phyloP scores from a whole-genome alignment of 495 filamentous ascomycete species.

The Hyaloscypha bicolor region DNA sequence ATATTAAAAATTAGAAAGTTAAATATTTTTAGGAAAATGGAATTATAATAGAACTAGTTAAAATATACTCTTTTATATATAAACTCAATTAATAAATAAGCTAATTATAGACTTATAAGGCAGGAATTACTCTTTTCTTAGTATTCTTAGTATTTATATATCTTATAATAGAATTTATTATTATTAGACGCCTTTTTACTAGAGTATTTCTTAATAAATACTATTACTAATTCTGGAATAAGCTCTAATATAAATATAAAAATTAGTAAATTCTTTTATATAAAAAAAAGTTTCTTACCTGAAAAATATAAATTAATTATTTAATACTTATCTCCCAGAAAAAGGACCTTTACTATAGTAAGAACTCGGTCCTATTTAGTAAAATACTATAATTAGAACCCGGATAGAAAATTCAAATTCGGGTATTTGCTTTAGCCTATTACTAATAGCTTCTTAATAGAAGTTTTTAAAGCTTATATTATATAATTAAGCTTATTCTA shows the following conservation, averaged over 20 bases:
- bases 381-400: conserved; percentile 34
- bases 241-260: conserved; percentile 25
- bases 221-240: conserved; percentile 24
- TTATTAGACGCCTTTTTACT: conserved; percentile 35
- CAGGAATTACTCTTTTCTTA: too few relatives aligned
- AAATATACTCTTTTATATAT: too few relatives aligned
- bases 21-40: too few relatives aligned
- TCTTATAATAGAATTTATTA: conserved; percentile 43
- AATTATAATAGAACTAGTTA: too few relatives aligned
- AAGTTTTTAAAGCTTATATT: conserved; percentile 12
- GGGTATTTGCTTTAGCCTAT: conserved; percentile 14
- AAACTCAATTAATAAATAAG: too few relatives aligned
- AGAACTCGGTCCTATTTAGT: conserved; percentile 38
- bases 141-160: conserved; percentile 11
- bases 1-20: too few relatives aligned
- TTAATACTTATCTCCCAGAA: conserved; percentile 38
- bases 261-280: conserved; percentile 1
- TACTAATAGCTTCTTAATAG: conserved; percentile 9
- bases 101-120: too few relatives aligned
- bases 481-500: too few relatives aligned
- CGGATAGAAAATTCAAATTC: conserved; percentile 20
- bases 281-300: conserved; percentile 29
- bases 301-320: conserved; percentile 43
- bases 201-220: too few relatives aligned
- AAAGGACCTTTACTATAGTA: conserved; percentile 29